Evolutionary conservation across 2,329 filamentous ascomycete species (phyloP).

Genomic region (Claviceps citrina): DNA sequence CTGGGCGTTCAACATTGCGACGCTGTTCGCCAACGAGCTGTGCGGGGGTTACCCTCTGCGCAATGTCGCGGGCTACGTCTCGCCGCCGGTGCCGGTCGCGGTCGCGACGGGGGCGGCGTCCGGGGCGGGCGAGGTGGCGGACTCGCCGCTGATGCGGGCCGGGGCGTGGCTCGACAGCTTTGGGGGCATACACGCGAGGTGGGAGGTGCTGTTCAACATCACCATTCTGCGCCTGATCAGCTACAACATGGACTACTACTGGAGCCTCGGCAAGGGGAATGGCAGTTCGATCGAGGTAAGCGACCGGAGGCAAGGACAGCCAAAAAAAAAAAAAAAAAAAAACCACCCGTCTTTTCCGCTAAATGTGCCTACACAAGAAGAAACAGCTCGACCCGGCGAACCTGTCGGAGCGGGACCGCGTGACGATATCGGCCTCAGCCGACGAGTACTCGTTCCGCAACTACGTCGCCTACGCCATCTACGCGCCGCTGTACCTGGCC

Average conservation of each 20-base stretch:
- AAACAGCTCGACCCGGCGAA: constrained; percentile 81
- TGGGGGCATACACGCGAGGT: constrained; percentile 71
- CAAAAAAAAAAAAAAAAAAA: no score
- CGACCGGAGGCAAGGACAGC: neutral
- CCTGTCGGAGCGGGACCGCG: constrained; percentile 77
- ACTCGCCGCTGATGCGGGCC: constrained; percentile 38
- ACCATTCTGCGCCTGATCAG: constrained; percentile 85
- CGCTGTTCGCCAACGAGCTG: constrained; percentile 82
- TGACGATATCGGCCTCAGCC: constrained; percentile 56
- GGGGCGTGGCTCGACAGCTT: constrained; percentile 62
- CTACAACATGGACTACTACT: constrained; percentile 95
- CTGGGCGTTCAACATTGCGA: constrained; percentile 79
- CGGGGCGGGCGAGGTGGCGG: constrained; percentile 9
- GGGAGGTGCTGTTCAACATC: constrained; percentile 97
- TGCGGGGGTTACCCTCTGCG: constrained; percentile 60
- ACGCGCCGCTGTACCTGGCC: constrained; percentile 81
- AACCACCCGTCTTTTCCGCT: no score
- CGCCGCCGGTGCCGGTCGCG: constrained; percentile 16
- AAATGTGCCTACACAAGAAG: constrained; percentile 76
- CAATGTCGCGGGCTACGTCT: constrained; percentile 40
- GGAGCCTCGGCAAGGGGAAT: constrained; percentile 55
- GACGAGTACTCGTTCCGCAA: constrained; percentile 67
- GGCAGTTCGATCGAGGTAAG: constrained; percentile 69
- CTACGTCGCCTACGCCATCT: constrained; percentile 78
- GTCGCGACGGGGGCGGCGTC: neutral